Evolutionary conservation across 108 stramenopile species (phyloP).

Genomic region (Thalassiosira profunda): DNA sequence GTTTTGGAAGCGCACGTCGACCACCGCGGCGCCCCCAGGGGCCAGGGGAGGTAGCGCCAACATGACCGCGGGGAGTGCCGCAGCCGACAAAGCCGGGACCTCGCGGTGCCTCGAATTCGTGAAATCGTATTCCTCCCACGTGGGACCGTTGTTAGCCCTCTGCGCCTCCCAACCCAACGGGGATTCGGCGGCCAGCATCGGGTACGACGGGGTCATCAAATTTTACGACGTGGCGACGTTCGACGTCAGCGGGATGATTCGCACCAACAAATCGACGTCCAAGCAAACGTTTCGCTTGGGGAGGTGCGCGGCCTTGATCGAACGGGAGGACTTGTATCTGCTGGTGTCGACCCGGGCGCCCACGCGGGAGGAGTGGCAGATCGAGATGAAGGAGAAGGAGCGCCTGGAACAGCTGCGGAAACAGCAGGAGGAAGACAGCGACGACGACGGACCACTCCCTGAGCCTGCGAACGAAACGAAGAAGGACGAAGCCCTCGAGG

Average conservation of each 20-base stretch:
- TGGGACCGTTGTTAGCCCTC: slow-evolving; percentile 70
- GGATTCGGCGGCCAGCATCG: slow-evolving; percentile 81
- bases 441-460: slow-evolving; percentile 31
- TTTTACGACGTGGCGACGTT: slow-evolving; percentile 97
- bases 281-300: slow-evolving; percentile 26
- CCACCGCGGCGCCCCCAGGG: slow-evolving; percentile 10
- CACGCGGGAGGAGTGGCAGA: slow-evolving; percentile 29
- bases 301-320: slow-evolving; percentile 54
- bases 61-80: not conserved
- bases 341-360: slow-evolving; percentile 33
- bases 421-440: slow-evolving; percentile 9
- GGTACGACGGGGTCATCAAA: slow-evolving; percentile 82
- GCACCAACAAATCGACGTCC: slow-evolving; percentile 6
- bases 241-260: slow-evolving; percentile 90
- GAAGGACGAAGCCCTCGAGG: slow-evolving; percentile 1
- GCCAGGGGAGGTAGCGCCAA: not conserved
- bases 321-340: slow-evolving; percentile 36
- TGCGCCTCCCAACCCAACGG: slow-evolving; percentile 73
- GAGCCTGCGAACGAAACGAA: not conserved
- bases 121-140: slow-evolving; percentile 96
- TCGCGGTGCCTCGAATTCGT: slow-evolving; percentile 94
- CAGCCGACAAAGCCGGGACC: slow-evolving; percentile 1
- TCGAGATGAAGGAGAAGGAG: slow-evolving; percentile 12
- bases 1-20: slow-evolving; percentile 97
- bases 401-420: not conserved